phyloP scores from a whole-genome alignment of 768 basidiomycete species.

The Tubosaeta sp. region DNA sequence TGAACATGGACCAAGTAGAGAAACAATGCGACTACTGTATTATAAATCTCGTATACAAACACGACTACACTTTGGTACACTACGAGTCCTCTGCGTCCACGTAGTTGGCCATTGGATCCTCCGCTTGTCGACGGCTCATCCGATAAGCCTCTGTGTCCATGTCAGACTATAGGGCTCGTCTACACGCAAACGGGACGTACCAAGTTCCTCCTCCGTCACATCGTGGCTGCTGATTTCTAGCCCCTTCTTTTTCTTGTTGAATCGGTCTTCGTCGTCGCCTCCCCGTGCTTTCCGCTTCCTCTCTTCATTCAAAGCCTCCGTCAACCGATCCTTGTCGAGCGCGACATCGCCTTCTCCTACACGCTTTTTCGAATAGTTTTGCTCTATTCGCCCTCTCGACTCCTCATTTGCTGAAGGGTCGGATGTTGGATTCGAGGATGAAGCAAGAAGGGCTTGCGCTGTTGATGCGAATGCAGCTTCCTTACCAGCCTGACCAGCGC shows the following conservation, averaged over 20 bases:
- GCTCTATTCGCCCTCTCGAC: conserved; percentile 45
- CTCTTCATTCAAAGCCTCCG: conserved; percentile 71
- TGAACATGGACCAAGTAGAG: conserved; percentile 36
- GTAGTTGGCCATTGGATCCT: conserved; percentile 94
- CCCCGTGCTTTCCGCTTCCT: conserved; percentile 69
- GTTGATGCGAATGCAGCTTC: conserved; percentile 73
- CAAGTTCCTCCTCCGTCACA: conserved; percentile 85
- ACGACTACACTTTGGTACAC: neutral
- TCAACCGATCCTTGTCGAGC: conserved; percentile 66
- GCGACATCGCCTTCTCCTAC: conserved; percentile 79
- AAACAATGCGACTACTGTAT: conserved; percentile 8
- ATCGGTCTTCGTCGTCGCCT: conserved; percentile 49
- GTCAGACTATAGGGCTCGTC: conserved; percentile 4
- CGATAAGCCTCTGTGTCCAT: conserved; percentile 79
- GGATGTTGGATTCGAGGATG: conserved; percentile 29
- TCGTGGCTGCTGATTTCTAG: conserved; percentile 58
- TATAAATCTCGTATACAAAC: neutral
- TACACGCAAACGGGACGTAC: conserved; percentile 37
- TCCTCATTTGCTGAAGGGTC: conserved; percentile 25
- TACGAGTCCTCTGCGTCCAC: conserved; percentile 49
- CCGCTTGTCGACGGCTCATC: conserved; percentile 61
- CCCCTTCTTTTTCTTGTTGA: conserved; percentile 58
- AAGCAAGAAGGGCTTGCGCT: conserved; percentile 60
- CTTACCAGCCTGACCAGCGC: conserved; percentile 83
- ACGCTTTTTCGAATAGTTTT: conserved; percentile 74